Evolutionary conservation across 2,329 filamentous ascomycete species (phyloP), one percentile per base, ranked within the genome.

Genomic region (Fusarium napiforme): DNA sequence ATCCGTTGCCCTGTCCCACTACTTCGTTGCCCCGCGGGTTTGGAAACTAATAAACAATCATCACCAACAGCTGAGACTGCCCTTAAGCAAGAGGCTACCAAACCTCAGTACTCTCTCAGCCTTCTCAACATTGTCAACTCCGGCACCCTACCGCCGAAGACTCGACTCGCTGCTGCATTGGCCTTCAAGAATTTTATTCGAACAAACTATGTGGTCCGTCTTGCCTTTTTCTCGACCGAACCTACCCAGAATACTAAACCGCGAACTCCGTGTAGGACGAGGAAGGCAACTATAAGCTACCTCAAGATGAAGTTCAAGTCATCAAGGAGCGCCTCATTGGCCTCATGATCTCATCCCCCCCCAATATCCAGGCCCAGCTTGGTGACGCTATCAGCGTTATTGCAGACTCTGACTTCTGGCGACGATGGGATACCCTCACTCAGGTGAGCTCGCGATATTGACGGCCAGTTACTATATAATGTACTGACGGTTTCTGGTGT

Each of bases 111-210:
- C 86, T 97, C 96, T 21, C 88, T 98, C 58, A 88, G 89, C 62
- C 91, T 99, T 61, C 92, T 99, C 59, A 95, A 96, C 78, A 97
- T 98, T 80, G 94, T 97, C 78, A 94, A 93, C 73, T 91, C 92
- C 75, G 89, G 91, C 64, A 85, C 88, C 46, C 89, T 93, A 72
- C 91, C 94, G 45, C 84, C 87, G 74, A 96, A 93, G 78, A 96
- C 93, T 69, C 92, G 96, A 71, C 91, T 99, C 46, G 91, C 96
- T 11, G 94, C 93, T 78, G 94, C 96, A 34, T 88, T 99, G 68
- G 96, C 93, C 85, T 99, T 99, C 89, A 99, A 99, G 85, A 99
- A 99, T 86, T 97, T 97, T 83, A 95, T 99, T 80, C 93, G 93
- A 83, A 91, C 93, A 80, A 96, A 95, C 86, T 99, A 97, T 90